Base-by-base conservation (phyloP, 129 eudicot genomes). In the Daucus carota region DNA sequence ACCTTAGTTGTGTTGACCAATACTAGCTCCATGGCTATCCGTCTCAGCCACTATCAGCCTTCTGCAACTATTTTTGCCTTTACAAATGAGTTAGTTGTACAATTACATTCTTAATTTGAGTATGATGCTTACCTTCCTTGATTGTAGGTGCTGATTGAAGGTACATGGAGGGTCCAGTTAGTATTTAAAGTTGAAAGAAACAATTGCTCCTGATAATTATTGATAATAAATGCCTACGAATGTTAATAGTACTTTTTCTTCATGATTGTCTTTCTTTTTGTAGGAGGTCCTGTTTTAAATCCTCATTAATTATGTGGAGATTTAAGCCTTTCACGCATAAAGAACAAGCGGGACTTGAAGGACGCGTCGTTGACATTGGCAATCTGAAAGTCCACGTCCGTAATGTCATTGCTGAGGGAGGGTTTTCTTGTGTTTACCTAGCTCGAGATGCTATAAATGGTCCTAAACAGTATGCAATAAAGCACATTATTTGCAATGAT, bases 401-500 rank as follows among this genome's bases (percentile, higher is more conserved):
- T 36, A 89, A 91, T 81, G 88, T 80, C 66, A 91, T 94, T 40
- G 98, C 98, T 10, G 97, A 94, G 83, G 98, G 98, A 52, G 98
- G 98, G 47, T 95, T 95, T 82, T 95, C 99, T 73, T 86, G 87
- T 84, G 99, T 95, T 75, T 91, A 95, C 88, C 79, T 89, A 76
- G 99, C 94, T 75, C 90, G 88, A 43, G 97, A 95, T 89, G 94
- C 92, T 66, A 16, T 87, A 80, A 84, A 91, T 85, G 94, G 89
- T 79, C 85, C 96, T 76, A 88, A 92, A 85, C 99, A 95, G 79
- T 95, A 88, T 82, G 99, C 97, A 77, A 72, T 95, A 59, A 95
- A 95, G 81, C 99, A 95, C 83, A 95, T 95, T 42, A 89, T 95
- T 75, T 91, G 96, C 78, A 95, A 91, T 43, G 99, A 95, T 80